Conservation (phyloP, 1,284 basidiomycete species). For the Irpex sp. region DNA sequence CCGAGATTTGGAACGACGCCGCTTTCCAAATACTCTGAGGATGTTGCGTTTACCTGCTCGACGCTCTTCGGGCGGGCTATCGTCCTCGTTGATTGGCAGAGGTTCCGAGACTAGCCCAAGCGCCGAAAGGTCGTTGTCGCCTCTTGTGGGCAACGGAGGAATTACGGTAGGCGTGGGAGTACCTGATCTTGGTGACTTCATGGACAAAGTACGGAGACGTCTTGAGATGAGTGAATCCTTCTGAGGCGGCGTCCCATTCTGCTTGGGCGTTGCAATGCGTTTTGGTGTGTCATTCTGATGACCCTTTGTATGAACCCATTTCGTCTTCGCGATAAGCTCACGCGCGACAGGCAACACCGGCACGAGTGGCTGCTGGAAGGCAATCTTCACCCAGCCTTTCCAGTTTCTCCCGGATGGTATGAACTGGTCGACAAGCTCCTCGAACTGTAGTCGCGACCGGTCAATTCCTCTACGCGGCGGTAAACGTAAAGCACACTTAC, state of each 20-base stretch:
- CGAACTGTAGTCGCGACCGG: conserved; percentile 44
- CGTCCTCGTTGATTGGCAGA: conserved; percentile 1
- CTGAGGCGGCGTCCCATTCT: not conserved
- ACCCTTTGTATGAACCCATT: conserved; percentile 50
- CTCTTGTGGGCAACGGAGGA: not conserved
- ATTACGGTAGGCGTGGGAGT: not conserved
- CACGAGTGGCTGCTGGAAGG: conserved; percentile 68
- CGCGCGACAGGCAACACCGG: conserved; percentile 72
- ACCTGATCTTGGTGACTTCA: not conserved
- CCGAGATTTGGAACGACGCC: conserved; percentile 17
- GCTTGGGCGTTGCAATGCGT: not conserved
- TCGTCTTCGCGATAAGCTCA: conserved; percentile 70
- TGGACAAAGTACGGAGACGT: conserved; percentile 6
- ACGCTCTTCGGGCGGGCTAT: not conserved
- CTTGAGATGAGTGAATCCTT: conserved; percentile 5
- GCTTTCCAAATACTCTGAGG: conserved; percentile 35
- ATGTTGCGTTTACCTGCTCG: conserved; percentile 13
- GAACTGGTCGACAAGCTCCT: conserved; percentile 78
- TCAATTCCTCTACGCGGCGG: conserved; percentile 4
- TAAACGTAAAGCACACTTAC: conserved; percentile 36
- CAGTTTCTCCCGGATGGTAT: conserved; percentile 71
- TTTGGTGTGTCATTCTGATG: conserved; percentile 13
- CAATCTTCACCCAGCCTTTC: conserved; percentile 79
- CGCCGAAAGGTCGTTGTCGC: conserved; percentile 1
- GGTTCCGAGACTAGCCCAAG: conserved; percentile 6